A percentile compares a stretch with the other conserved stretches of the same genome.
Conservation (phyloP, 1,139 yeast genomes). For the Yamadazyma triangularis region DNA sequence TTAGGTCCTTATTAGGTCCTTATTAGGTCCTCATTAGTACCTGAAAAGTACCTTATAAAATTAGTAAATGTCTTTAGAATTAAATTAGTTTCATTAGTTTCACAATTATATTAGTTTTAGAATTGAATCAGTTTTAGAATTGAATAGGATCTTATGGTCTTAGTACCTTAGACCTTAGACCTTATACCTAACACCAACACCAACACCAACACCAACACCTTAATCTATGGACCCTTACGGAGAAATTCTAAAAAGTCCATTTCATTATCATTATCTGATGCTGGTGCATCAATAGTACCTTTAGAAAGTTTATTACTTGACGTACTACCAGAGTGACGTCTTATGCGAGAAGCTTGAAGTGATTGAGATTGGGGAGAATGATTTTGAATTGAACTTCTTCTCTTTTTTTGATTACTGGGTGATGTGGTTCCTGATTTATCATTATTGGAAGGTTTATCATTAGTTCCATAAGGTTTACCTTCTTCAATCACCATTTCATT, state of each 20-base stretch:
- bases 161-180: background rate
- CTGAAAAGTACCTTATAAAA: no score
- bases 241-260: slow-evolving; percentile 49
- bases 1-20: no score
- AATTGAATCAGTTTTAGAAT: no score
- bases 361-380: background rate
- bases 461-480: slow-evolving; percentile 8
- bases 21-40: no score
- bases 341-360: background rate
- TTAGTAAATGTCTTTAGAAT: no score
- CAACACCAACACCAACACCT: background rate
- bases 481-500: slow-evolving; percentile 14
- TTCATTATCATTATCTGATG: slow-evolving; percentile 25
- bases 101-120: no score
- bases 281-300: slow-evolving; percentile 8
- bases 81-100: no score
- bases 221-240: slow-evolving; percentile 32
- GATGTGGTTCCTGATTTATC: background rate
- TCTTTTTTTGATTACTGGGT: background rate
- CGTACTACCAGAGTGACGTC: slow-evolving; percentile 11
- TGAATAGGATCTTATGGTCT: no score
- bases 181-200: background rate
- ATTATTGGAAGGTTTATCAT: slow-evolving; percentile 5
- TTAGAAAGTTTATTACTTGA: slow-evolving; percentile 11
- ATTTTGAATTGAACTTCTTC: slow-evolving; percentile 9